These are phyloP conservation scores for Mitragyna speciosa DNA, from an alignment of 257 asterid genomes.

Conservation along the genomic window DNA sequence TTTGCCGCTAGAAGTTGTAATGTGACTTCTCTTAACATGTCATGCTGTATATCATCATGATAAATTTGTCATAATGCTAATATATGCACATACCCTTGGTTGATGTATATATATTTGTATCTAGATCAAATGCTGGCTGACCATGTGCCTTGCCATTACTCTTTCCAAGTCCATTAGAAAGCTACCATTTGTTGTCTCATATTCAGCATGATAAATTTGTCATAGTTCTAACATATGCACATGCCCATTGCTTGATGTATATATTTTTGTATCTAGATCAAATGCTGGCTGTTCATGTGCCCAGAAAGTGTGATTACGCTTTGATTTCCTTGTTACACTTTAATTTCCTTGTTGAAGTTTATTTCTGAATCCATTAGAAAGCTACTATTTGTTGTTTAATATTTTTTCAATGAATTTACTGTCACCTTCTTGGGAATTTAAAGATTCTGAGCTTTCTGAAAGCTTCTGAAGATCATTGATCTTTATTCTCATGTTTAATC, in stretches of 20 bases:
- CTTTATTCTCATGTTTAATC: neutral
- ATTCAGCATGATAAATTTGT: neutral
- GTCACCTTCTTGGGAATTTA: neutral
- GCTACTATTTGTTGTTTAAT: neutral
- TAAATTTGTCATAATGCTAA: neutral
- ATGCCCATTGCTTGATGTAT: neutral
- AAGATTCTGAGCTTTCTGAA: neutral
- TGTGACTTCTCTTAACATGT: neutral
- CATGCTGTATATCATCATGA: neutral
- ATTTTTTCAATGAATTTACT: neutral
- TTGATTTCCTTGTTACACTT: no score
- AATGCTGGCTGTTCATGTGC: neutral
- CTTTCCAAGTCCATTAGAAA: neutral
- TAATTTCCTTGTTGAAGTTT: neutral
- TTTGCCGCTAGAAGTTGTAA: neutral
- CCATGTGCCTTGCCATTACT: neutral
- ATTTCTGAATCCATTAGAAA: neutral
- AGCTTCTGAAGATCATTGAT: neutral
- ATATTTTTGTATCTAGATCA: neutral
- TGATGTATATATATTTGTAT: no score
- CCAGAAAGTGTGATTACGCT: neutral
- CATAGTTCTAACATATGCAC: neutral
- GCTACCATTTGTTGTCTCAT: neutral
- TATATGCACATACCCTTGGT: neutral
- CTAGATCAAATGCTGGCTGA: neutral